Conservation (phyloP, 2,329 filamentous ascomycete genomes). For the Aspergillus aculeatinus region DNA sequence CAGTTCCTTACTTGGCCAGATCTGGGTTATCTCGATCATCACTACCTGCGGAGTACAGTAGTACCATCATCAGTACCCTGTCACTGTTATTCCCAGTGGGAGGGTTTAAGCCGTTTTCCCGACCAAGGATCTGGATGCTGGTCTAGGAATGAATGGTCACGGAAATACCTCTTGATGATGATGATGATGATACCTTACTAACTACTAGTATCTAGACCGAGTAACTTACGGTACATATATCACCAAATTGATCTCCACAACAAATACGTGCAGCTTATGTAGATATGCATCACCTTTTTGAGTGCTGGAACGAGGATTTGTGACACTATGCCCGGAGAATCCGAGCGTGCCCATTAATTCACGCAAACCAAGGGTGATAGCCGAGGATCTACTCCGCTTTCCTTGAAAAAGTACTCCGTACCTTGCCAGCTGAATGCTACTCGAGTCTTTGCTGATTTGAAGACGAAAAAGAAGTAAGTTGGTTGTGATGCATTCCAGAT, state of each 20-base stretch:
- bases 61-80: not conserved
- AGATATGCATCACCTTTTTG: too few species aligned
- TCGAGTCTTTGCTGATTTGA: not conserved
- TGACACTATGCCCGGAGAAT: not conserved
- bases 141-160: not conserved
- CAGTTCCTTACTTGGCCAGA: not conserved
- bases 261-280: too few species aligned
- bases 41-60: too few species aligned
- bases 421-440: not conserved
- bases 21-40: not conserved
- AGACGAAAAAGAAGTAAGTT: not conserved
- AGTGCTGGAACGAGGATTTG: not conserved
- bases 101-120: conserved; percentile 13
- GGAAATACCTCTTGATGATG: too few species aligned
- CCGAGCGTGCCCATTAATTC: not conserved
- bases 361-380: not conserved
- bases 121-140: conserved; percentile 7
- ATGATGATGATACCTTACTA: too few species aligned
- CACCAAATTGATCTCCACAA: too few species aligned
- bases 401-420: too few species aligned
- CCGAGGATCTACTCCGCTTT: not conserved
- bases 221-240: too few species aligned
- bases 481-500: not conserved
- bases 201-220: too few species aligned
- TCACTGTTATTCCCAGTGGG: conserved; percentile 5